These are phyloP conservation scores for Pleurotus ostreatus DNA, from an alignment of 768 basidiomycete species.

Conservation along the genomic window DNA sequence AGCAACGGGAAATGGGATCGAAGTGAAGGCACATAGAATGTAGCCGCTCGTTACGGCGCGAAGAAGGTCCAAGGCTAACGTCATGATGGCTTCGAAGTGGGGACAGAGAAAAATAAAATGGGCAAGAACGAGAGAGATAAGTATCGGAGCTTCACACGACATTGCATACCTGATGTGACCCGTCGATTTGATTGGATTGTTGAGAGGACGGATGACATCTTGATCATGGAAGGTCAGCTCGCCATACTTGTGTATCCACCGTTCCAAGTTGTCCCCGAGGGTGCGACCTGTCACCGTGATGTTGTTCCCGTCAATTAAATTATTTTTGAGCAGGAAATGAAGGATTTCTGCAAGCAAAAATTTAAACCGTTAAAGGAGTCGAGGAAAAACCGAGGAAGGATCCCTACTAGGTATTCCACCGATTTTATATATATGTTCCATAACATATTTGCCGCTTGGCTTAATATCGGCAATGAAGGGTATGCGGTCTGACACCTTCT, in stretches of 20 bases:
- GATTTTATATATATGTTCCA: constrained; percentile 95
- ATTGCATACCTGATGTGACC: constrained; percentile 79
- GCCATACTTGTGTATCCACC: constrained; percentile 80
- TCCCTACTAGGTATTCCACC: constrained; percentile 92
- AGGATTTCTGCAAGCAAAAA: constrained; percentile 60
- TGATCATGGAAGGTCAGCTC: constrained; percentile 66
- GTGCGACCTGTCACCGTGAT: constrained; percentile 89
- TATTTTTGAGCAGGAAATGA: constrained; percentile 80
- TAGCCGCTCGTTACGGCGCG: constrained; percentile 9
- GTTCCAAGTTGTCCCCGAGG: constrained; percentile 88
- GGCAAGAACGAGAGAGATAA: neutral
- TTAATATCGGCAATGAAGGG: constrained; percentile 97
- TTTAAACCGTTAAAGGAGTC: constrained; percentile 5
- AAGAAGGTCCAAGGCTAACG: constrained; percentile 5
- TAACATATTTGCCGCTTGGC: constrained; percentile 97
- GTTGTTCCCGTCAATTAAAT: constrained; percentile 85
- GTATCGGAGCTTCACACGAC: constrained; percentile 2
- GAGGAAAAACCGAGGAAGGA: constrained; percentile 3
- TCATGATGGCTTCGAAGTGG: constrained; percentile 11
- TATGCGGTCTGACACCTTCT: constrained; percentile 83
- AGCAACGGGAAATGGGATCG: neutral
- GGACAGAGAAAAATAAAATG: constrained; percentile 3
- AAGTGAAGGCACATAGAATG: neutral
- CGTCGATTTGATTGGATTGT: constrained; percentile 83
- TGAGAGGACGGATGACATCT: constrained; percentile 83